A percentile compares a stretch with the other conserved stretches of the same genome.
Conservation (phyloP, 2,329 filamentous ascomycete species). For the Myriangium duriaei region DNA sequence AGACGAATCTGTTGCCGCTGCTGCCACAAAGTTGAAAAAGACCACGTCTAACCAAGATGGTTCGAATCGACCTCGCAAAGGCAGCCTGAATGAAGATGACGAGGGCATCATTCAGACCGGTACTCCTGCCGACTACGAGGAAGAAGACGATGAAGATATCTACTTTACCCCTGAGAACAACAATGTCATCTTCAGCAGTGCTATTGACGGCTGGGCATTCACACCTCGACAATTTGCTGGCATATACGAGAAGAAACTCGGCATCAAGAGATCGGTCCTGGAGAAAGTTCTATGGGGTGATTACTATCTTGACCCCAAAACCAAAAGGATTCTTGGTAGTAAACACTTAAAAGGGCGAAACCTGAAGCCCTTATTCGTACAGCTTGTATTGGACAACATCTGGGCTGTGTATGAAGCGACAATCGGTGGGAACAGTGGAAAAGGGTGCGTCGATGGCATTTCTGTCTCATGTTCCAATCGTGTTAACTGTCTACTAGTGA, state of each 20-base stretch:
- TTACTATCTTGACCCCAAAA: conserved; percentile 93
- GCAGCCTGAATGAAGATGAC: conserved; percentile 42
- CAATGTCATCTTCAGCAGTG: conserved; percentile 97
- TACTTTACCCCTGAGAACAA: conserved; percentile 98
- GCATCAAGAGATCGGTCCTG: conserved; percentile 75
- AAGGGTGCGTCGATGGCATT: conserved; percentile 45
- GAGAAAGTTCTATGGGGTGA: conserved; percentile 96
- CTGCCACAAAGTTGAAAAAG: conserved; percentile 29
- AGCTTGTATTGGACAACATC: conserved; percentile 85
- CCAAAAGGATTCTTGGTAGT: conserved; percentile 76
- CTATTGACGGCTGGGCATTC: conserved; percentile 98
- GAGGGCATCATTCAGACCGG: conserved; percentile 37
- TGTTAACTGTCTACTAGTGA: conserved; percentile 56
- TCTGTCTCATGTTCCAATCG: too few species aligned
- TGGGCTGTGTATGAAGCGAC: conserved; percentile 95
- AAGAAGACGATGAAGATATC: conserved; percentile 88
- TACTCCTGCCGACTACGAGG: conserved; percentile 57
- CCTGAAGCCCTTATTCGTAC: conserved; percentile 94
- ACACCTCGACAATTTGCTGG: conserved; percentile 88
- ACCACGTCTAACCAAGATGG: conserved; percentile 1
- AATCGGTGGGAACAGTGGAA: conserved; percentile 66
- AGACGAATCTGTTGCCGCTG: conserved; percentile 69
- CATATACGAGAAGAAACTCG: conserved; percentile 91
- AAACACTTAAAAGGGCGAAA: conserved; percentile 89
- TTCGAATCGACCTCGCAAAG: conserved; percentile 28